Conservation (phyloP, 768 basidiomycete genomes). For the Lentinula guzmanii region DNA sequence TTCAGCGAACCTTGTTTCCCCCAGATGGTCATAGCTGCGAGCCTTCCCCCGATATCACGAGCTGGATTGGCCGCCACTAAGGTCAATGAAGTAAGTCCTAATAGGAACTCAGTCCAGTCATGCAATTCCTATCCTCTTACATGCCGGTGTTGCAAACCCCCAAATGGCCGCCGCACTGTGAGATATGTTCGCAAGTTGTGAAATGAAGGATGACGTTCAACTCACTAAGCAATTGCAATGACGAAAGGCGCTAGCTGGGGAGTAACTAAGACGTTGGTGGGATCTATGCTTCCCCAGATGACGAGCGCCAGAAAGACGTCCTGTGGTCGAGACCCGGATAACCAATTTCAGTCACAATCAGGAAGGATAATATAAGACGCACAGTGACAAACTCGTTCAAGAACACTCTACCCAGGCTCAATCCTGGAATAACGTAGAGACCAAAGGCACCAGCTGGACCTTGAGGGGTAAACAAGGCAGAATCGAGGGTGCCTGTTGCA, state of each 20-base stretch:
- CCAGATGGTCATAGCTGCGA: constrained; percentile 53
- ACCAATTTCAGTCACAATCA: not conserved
- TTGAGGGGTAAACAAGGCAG: constrained; percentile 28
- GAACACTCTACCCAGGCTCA: constrained; percentile 39
- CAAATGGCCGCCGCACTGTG: constrained; percentile 50
- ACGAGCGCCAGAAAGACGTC: constrained; percentile 43
- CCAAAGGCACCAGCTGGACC: constrained; percentile 50
- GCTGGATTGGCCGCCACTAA: constrained; percentile 60
- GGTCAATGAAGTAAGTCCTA: not conserved
- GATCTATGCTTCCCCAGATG: constrained; percentile 50
- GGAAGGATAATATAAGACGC: constrained; percentile 13
- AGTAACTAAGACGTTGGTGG: constrained; percentile 52
- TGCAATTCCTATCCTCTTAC: constrained; percentile 20
- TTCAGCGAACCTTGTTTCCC: constrained; percentile 17
- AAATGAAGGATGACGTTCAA: constrained; percentile 11
- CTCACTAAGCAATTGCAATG: constrained; percentile 57
- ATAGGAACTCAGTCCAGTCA: not conserved
- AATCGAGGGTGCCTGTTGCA: constrained; percentile 19
- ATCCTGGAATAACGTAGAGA: constrained; percentile 39
- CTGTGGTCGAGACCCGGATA: constrained; percentile 14
- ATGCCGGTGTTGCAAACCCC: constrained; percentile 48
- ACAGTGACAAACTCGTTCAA: constrained; percentile 55
- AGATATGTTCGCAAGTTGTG: not conserved
- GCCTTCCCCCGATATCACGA: constrained; percentile 60
- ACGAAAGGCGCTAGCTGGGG: constrained; percentile 46